phyloP scores from a whole-genome alignment of 2,329 filamentous ascomycete species.

The Aspergillus sp. region DNA sequence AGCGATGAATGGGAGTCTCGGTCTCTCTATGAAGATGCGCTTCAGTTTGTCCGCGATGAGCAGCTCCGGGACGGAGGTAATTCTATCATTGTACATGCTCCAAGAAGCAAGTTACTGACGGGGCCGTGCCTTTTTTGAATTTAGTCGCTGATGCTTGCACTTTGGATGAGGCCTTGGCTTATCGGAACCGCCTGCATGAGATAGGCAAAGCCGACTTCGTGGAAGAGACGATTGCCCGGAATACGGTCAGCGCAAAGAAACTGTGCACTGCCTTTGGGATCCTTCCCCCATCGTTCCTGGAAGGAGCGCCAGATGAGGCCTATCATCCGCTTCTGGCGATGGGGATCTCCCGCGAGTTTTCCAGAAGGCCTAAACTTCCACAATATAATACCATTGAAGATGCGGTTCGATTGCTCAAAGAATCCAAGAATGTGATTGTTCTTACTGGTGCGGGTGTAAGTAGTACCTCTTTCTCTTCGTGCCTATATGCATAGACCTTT shows the following conservation, averaged over 20 bases:
- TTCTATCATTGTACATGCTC: conserved; percentile 7
- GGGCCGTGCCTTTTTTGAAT: neutral
- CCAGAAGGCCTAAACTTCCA: conserved; percentile 68
- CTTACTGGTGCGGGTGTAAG: conserved; percentile 77
- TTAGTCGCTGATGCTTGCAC: conserved; percentile 51
- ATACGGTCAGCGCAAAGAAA: conserved; percentile 67
- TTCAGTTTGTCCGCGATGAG: conserved; percentile 52
- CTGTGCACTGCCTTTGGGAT: conserved; percentile 81
- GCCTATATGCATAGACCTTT: neutral
- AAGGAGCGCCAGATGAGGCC: conserved; percentile 61
- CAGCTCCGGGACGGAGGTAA: conserved; percentile 38
- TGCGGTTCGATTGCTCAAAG: conserved; percentile 66
- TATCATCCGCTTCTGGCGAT: conserved; percentile 69
- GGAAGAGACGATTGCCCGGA: conserved; percentile 59
- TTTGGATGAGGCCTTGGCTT: conserved; percentile 58
- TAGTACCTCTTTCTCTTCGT: conserved; percentile 1
- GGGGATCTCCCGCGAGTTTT: conserved; percentile 70
- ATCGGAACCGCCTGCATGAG: conserved; percentile 62
- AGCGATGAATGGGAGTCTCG: conserved; percentile 52
- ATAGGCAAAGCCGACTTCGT: conserved; percentile 74
- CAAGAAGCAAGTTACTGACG: neutral
- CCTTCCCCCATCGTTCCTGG: conserved; percentile 62
- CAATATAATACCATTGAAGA: conserved; percentile 82
- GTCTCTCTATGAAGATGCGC: conserved; percentile 55
- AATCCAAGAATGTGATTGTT: conserved; percentile 76